Conservation (phyloP, 768 basidiomycete species). For the Suillus alpinus region DNA sequence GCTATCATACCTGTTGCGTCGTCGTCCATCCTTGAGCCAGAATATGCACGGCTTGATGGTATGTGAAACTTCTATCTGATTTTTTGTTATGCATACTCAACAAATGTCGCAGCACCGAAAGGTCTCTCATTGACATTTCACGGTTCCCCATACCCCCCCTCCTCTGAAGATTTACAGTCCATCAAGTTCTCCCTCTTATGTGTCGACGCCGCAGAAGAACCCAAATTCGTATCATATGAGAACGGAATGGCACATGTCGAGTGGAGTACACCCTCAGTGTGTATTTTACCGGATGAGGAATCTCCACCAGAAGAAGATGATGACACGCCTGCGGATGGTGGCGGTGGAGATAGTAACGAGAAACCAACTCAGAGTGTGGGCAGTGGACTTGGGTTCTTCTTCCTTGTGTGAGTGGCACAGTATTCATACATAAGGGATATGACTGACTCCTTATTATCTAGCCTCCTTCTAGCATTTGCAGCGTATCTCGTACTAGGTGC, state of each 20-base stretch:
- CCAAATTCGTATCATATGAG: conserved; percentile 56
- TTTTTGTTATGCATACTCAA: conserved; percentile 1
- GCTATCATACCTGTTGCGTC: conserved; percentile 75
- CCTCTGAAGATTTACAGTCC: conserved; percentile 48
- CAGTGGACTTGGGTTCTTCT: conserved; percentile 86
- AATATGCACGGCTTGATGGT: conserved; percentile 32
- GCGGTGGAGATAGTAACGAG: conserved; percentile 16
- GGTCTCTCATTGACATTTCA: conserved; percentile 55
- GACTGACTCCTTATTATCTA: conserved; percentile 23
- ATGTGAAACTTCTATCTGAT: conserved; percentile 29
- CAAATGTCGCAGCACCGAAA: conserved; percentile 43
- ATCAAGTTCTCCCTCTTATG: conserved; percentile 65
- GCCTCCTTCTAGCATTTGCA: conserved; percentile 60
- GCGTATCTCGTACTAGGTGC: conserved; percentile 78
- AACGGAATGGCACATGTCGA: conserved; percentile 50
- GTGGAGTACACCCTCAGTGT: conserved; percentile 65
- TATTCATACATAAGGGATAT: neutral
- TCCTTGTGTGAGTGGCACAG: conserved; percentile 63
- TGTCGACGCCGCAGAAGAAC: conserved; percentile 33
- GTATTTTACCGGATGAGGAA: conserved; percentile 33
- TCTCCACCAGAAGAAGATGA: conserved; percentile 28
- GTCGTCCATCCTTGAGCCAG: conserved; percentile 25
- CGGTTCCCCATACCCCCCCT: conserved; percentile 60
- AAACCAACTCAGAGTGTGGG: conserved; percentile 46
- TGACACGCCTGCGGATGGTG: conserved; percentile 15